These are phyloP conservation scores for Talaromyces adpressus DNA, from an alignment of 495 filamentous ascomycete genomes.

Conservation along the genomic window DNA sequence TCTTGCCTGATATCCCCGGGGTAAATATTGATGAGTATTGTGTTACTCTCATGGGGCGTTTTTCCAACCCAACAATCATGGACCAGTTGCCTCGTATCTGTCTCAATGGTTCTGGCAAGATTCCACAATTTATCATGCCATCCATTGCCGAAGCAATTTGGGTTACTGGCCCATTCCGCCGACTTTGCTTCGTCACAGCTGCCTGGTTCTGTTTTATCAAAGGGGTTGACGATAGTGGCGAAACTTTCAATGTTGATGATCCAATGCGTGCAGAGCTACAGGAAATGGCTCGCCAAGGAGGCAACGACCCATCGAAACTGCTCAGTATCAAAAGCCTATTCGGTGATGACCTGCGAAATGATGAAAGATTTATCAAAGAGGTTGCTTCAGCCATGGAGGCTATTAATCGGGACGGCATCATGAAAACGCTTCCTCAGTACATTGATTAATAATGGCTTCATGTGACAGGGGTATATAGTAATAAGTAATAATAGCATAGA, in stretches of 20 bases:
- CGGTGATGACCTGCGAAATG: constrained; percentile 36
- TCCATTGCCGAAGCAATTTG: constrained; percentile 41
- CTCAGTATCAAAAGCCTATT: constrained; percentile 37
- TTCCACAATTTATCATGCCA: constrained; percentile 46
- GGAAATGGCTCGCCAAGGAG: constrained; percentile 30
- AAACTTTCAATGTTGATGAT: constrained; percentile 31
- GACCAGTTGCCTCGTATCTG: constrained; percentile 41
- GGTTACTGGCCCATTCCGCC: constrained; percentile 35
- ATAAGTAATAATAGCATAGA: neutral
- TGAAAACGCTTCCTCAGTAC: constrained; percentile 40
- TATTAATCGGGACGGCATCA: constrained; percentile 32
- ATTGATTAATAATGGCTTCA: constrained; percentile 20
- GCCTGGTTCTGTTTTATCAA: constrained; percentile 41
- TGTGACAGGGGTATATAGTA: neutral
- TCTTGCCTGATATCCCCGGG: constrained; percentile 35
- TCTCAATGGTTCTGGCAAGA: constrained; percentile 40
- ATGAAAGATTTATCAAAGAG: constrained; percentile 32
- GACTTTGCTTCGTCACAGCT: constrained; percentile 36
- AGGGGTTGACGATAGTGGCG: constrained; percentile 35
- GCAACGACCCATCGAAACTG: constrained; percentile 26
- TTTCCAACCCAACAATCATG: constrained; percentile 42
- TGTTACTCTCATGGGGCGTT: constrained; percentile 38
- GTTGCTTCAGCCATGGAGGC: constrained; percentile 33
- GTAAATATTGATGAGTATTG: constrained; percentile 40
- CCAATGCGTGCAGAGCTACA: constrained; percentile 39